phyloP scores from a whole-genome alignment of 2,329 filamentous ascomycete genomes.

The Blumeriella jaapii region DNA sequence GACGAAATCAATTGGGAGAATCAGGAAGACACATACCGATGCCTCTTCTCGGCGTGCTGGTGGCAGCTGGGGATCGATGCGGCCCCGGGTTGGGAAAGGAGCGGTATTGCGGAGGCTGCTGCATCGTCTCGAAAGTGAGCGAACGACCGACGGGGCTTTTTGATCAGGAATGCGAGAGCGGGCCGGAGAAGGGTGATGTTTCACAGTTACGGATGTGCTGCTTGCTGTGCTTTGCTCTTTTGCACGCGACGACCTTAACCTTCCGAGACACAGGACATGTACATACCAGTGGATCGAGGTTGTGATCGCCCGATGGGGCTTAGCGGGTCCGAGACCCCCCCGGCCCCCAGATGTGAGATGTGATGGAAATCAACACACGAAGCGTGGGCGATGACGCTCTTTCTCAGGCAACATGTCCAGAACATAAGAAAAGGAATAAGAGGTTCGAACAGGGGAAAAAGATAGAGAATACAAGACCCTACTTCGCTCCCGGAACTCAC shows the following conservation, averaged over 20 bases:
- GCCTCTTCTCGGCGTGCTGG: constrained; percentile 25
- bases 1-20: constrained; percentile 6
- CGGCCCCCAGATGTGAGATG: neutral
- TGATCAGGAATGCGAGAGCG: neutral
- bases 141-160: no score
- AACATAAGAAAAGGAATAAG: no score
- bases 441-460: no score
- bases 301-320: constrained; percentile 4
- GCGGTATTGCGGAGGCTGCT: constrained; percentile 23
- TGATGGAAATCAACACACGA: neutral
- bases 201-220: constrained; percentile 1
- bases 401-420: no score
- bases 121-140: no score
- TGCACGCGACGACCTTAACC: constrained; percentile 9
- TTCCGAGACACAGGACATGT: neutral
- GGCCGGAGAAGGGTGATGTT: neutral
- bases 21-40: constrained; percentile 26
- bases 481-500: no score
- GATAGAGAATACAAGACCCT: no score
- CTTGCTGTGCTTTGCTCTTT: no score
- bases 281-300: neutral
- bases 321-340: neutral
- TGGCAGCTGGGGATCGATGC: constrained; percentile 22
- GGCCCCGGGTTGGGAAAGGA: constrained; percentile 18
- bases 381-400: no score